phyloP scores from a whole-genome alignment of 257 asterid genomes.

The Cruciata laevipes region DNA sequence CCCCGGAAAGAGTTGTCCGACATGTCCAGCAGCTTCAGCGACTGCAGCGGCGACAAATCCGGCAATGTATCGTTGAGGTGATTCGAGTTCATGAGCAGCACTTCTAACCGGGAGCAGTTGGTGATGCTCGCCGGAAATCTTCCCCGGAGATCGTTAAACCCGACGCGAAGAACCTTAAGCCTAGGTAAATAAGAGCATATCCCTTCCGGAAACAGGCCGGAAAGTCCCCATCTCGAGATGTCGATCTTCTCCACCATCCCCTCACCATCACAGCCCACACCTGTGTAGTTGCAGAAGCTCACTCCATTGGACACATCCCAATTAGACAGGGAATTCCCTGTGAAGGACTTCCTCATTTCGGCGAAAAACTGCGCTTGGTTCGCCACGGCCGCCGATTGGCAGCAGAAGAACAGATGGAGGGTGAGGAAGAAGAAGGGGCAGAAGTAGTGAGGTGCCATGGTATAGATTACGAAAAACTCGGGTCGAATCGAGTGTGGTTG shows the following conservation, averaged over 20 bases:
- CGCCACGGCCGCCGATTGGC: slow-evolving; percentile 14
- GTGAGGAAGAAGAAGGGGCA: slow-evolving; percentile 21
- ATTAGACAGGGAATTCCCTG: slow-evolving; percentile 38
- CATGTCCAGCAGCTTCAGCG: slow-evolving; percentile 50
- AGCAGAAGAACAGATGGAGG: slow-evolving; percentile 21
- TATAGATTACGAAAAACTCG: not conserved
- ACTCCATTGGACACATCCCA: slow-evolving; percentile 38
- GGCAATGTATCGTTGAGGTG: slow-evolving; percentile 53
- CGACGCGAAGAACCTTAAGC: slow-evolving; percentile 42
- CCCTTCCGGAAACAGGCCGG: slow-evolving; percentile 53
- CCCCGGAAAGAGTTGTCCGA: slow-evolving; percentile 59
- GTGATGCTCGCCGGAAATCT: slow-evolving; percentile 47
- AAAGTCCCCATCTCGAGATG: slow-evolving; percentile 53
- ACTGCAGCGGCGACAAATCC: slow-evolving; percentile 47
- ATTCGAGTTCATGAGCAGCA: slow-evolving; percentile 36
- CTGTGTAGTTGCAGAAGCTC: slow-evolving; percentile 41
- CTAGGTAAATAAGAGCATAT: slow-evolving; percentile 58
- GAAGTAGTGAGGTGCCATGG: slow-evolving; percentile 33
- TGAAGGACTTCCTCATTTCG: slow-evolving; percentile 29
- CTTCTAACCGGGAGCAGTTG: slow-evolving; percentile 50
- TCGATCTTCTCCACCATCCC: slow-evolving; percentile 43
- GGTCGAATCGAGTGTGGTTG: slow-evolving; percentile 14
- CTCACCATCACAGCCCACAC: slow-evolving; percentile 51
- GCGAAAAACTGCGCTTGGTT: slow-evolving; percentile 44
- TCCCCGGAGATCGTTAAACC: slow-evolving; percentile 43